phyloP scores from a whole-genome alignment of 305 asterid genomes.

The Caryopteris hybrid region DNA sequence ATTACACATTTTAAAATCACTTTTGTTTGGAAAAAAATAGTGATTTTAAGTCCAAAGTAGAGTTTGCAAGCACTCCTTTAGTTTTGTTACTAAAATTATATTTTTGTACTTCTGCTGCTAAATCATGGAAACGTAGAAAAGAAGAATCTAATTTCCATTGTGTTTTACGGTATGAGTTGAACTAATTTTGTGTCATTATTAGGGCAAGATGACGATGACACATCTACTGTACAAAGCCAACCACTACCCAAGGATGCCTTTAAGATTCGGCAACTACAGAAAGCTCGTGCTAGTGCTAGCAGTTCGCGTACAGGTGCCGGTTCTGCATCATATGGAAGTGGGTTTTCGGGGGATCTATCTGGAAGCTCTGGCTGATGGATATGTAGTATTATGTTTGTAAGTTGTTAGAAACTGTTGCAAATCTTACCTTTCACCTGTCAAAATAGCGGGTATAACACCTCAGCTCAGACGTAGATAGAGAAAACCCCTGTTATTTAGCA shows the following conservation, averaged over 20 bases:
- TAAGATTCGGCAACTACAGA: conserved; percentile 80
- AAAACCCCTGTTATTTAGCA: too few relatives aligned
- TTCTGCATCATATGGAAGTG: conserved; percentile 81
- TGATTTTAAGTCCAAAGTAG: too few relatives aligned
- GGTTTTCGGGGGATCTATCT: conserved; percentile 80
- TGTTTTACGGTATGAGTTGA: not conserved
- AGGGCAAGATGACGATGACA: conserved; percentile 89
- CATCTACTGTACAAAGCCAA: conserved; percentile 64
- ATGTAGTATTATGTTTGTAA: conserved; percentile 10
- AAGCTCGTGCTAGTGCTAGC: conserved; percentile 42
- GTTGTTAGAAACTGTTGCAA: conserved; percentile 16
- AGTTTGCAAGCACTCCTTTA: too few relatives aligned
- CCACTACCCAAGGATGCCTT: conserved; percentile 82
- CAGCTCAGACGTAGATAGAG: not conserved
- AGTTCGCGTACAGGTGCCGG: conserved; percentile 60
- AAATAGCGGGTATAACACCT: not conserved
- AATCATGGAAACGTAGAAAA: too few relatives aligned
- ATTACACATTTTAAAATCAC: too few relatives aligned
- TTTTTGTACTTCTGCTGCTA: too few relatives aligned
- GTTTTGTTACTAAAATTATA: too few relatives aligned
- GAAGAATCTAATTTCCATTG: too few relatives aligned
- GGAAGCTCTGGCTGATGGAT: conserved; percentile 61
- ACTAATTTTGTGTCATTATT: not conserved
- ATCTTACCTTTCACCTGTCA: not conserved
- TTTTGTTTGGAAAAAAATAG: too few relatives aligned